Base-by-base conservation (phyloP, 495 filamentous ascomycete species). In the Cairneyella variabilis region DNA sequence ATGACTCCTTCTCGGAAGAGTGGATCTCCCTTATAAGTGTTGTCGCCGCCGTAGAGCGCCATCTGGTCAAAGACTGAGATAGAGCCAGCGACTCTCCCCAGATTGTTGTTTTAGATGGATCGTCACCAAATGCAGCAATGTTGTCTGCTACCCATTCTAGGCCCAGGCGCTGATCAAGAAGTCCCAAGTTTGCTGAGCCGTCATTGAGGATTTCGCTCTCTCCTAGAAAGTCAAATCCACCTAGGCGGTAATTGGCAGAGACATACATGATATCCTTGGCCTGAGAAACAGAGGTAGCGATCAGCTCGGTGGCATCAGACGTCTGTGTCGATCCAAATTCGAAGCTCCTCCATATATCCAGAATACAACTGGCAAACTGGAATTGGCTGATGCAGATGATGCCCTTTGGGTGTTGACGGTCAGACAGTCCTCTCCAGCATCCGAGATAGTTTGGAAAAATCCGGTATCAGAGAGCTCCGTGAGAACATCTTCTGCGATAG, bases 61-160 rank as follows among this genome's bases (percentile, higher is more conserved):
- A 85, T 84, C 53, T 89, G 86, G 58, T 86, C 74, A 40, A 82
- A 79, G 25, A 88, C 84, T 3, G 82, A 86, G 56, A 87, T 88
- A 14, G 82, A 17, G 10, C 45, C 56, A 18, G 46, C 56, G 5
- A 50, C 51, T 73, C 64, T 9, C 71, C 74, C 69, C 65, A 71
- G 34, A 73, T 57, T 3, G 66, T 70, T n/a, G 76, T 66, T 9
- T 64, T 61, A 26, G 67, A 50, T 4, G 76, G 60, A 34, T 67
- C 54, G 3, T 59, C 67, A 14, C 66, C 64, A 55, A 69, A 70
- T 9, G 48, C 59, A 7, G 59, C 62, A 53, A 80, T 79, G 59
- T 80, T 74, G 43, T 70, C 71, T 45, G 73, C 68, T 34, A 84
- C 65, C 73, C 71, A 76, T 20, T 68, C 56, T 1, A 74, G 53